phyloP scores from a whole-genome alignment of 129 eudicot genomes.

The Lactuca saligna region DNA sequence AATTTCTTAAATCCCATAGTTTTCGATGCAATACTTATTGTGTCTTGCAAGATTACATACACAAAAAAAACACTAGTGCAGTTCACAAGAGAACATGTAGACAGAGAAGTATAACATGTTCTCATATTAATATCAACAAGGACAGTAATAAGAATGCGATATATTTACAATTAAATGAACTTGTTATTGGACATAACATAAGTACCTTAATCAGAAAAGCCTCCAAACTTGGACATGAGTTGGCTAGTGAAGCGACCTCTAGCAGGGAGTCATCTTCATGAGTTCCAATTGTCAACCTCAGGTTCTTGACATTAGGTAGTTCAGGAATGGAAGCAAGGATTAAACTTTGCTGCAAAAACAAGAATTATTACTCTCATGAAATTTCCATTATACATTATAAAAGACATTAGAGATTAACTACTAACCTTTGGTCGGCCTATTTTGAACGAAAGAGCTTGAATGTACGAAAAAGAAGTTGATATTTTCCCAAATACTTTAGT shows the following conservation, averaged over 20 bases:
- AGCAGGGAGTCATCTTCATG: slow-evolving; percentile 38
- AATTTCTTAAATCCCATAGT: no score
- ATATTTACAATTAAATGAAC: not conserved
- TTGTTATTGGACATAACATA: not conserved
- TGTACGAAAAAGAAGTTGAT: slow-evolving; percentile 27
- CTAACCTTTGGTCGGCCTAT: not conserved
- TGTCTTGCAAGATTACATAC: no score
- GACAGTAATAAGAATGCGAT: not conserved
- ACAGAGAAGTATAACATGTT: not conserved
- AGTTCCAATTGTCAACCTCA: slow-evolving; percentile 38
- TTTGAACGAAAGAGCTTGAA: slow-evolving; percentile 18
- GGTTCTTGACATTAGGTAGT: slow-evolving; percentile 39
- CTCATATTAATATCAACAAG: not conserved
- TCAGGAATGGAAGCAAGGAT: slow-evolving; percentile 25
- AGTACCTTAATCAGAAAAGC: slow-evolving; percentile 42
- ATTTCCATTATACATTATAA: not conserved
- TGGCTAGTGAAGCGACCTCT: slow-evolving; percentile 26
- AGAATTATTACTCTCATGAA: not conserved
- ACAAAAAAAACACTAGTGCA: no score
- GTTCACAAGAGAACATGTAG: no score
- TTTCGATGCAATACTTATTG: no score
- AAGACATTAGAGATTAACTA: not conserved
- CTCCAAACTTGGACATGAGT: slow-evolving; percentile 43
- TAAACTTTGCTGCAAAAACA: slow-evolving; percentile 22
- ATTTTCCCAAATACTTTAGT: slow-evolving; percentile 34